phyloP scores from a whole-genome alignment of 441 rosid genomes.

The Syzygium malaccense region DNA sequence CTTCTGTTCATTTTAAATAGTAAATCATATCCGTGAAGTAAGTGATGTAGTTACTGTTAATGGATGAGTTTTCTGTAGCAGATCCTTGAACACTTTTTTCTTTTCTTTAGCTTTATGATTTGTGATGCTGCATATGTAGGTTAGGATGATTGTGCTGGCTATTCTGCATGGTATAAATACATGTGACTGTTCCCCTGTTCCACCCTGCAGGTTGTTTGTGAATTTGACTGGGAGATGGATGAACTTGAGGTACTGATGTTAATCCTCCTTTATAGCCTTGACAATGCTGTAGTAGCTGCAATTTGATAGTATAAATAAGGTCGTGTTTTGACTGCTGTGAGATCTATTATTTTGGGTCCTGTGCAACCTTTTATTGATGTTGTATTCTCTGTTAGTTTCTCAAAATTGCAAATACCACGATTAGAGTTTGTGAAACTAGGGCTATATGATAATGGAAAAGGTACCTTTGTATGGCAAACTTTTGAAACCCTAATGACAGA shows the following conservation, averaged over 20 bases:
- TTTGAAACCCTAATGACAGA: not conserved
- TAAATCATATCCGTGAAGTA: not conserved
- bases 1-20: not conserved
- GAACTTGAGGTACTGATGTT: slow-evolving; percentile 59
- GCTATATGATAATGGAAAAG: not conserved
- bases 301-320: not conserved
- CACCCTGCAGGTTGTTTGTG: slow-evolving; percentile 72
- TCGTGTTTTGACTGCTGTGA: not conserved
- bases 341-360: not conserved
- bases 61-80: not conserved
- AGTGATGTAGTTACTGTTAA: not conserved
- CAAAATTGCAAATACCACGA: not conserved
- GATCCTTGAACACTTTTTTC: not conserved
- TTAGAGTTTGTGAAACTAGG: not conserved
- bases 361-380: not conserved
- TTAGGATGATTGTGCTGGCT: not conserved
- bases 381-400: not conserved
- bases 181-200: not conserved
- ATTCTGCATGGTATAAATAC: not conserved
- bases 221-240: slow-evolving; percentile 91
- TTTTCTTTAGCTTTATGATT: not conserved
- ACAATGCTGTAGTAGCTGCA: not conserved
- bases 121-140: not conserved
- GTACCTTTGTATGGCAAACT: not conserved
- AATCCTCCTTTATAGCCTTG: slow-evolving; percentile 4